These are phyloP conservation scores for Cryptococcus sp. DNA, from an alignment of 1,284 basidiomycete genomes.

Conservation along the genomic window DNA sequence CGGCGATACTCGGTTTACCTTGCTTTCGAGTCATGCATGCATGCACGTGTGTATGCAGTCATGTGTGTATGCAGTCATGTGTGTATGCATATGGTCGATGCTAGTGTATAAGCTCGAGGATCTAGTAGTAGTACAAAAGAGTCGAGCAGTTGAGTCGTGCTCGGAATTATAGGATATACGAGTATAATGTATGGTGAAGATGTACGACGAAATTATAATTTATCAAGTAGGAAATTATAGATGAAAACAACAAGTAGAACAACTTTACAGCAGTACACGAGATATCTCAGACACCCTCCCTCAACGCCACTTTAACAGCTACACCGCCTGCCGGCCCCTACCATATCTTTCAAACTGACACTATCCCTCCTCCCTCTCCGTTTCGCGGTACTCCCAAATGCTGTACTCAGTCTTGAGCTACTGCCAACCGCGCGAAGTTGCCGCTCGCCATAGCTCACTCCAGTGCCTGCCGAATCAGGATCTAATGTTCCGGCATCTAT, in stretches of 20 bases:
- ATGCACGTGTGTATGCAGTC: neutral
- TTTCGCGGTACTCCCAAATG: conserved; percentile 25
- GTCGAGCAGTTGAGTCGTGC: no score
- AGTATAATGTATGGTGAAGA: neutral
- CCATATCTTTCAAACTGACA: conserved; percentile 46
- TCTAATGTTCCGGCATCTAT: conserved; percentile 90
- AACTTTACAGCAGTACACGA: neutral
- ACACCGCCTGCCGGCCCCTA: conserved; percentile 40
- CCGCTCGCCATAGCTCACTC: conserved; percentile 94
- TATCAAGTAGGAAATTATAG: neutral
- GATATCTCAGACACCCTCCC: neutral
- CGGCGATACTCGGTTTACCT: conserved; percentile 11
- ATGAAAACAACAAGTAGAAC: neutral
- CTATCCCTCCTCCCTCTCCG: conserved; percentile 36
- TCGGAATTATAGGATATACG: neutral
- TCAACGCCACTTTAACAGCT: conserved; percentile 27
- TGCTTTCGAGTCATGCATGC: neutral
- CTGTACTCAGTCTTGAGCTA: conserved; percentile 32
- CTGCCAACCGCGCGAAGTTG: conserved; percentile 76
- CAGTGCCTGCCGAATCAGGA: conserved; percentile 88
- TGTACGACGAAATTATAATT: no score
- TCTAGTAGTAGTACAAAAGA: no score
- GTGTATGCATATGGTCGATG: no score
- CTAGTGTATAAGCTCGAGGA: no score
- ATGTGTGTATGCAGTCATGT: no score